Evolutionary conservation across 2,329 filamentous ascomycete species (phyloP).

Genomic region (Harringtonia aguacate): DNA sequence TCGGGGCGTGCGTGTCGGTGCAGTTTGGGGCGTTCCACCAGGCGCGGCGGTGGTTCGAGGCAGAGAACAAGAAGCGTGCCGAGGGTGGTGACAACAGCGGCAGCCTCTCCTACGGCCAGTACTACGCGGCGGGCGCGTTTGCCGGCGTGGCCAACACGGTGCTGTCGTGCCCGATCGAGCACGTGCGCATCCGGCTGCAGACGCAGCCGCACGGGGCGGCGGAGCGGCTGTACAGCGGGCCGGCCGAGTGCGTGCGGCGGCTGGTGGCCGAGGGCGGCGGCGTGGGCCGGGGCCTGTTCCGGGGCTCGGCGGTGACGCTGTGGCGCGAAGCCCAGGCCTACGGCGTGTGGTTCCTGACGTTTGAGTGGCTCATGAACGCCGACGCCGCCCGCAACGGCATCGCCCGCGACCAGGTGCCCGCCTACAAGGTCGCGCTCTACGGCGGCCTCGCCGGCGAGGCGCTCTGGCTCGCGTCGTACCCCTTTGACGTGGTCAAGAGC

Average conservation of each 20-base stretch:
- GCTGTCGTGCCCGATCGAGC: conserved; percentile 87
- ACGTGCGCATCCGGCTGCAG: conserved; percentile 90
- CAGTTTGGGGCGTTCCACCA: conserved; percentile 97
- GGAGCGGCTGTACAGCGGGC: conserved; percentile 64
- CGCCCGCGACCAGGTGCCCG: conserved; percentile 66
- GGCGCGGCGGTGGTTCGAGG: conserved; percentile 77
- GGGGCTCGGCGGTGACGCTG: conserved; percentile 77
- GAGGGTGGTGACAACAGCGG: conserved; percentile 24
- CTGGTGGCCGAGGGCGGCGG: conserved; percentile 57
- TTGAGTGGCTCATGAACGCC: conserved; percentile 92
- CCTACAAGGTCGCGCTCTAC: conserved; percentile 81
- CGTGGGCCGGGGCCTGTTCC: conserved; percentile 66
- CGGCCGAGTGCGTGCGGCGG: conserved; percentile 83
- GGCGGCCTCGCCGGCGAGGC: conserved; percentile 90
- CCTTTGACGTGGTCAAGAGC: conserved; percentile 95
- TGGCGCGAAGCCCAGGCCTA: conserved; percentile 89
- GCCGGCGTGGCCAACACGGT: conserved; percentile 84
- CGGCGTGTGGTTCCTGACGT: conserved; percentile 87
- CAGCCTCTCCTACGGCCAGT: conserved; percentile 68
- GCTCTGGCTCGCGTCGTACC: conserved; percentile 88
- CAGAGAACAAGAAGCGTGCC: conserved; percentile 40
- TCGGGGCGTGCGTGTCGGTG: conserved; percentile 94
- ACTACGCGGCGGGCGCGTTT: conserved; percentile 84
- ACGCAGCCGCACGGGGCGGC: conserved; percentile 83
- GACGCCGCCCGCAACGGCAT: conserved; percentile 72